Conservation (phyloP, 345 rosid genomes). For the Gossypium stocksii region DNA sequence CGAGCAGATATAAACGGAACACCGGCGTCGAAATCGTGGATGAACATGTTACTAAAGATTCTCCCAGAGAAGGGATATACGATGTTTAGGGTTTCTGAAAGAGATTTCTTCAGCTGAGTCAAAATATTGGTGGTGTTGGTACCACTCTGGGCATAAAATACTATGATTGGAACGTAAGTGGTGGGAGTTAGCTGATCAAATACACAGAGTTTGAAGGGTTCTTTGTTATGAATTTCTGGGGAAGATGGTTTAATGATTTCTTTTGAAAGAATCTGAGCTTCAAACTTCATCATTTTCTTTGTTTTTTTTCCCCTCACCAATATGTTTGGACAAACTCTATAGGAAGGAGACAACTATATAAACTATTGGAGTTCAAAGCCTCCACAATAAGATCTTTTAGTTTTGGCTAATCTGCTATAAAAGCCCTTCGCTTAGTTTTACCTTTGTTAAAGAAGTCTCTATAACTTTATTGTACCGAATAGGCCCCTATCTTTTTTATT, state of each 20-base stretch:
- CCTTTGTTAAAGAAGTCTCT: no score
- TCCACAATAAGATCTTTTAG: no score
- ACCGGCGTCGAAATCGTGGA: neutral
- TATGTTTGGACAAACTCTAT: no score
- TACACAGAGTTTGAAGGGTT: slow-evolving; percentile 1
- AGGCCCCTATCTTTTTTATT: no score
- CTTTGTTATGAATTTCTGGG: neutral
- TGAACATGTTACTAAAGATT: neutral
- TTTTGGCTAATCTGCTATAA: no score
- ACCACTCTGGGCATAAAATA: neutral
- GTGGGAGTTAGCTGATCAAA: slow-evolving; percentile 7
- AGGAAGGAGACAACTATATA: no score
- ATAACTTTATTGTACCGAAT: no score
- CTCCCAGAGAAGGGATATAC: neutral
- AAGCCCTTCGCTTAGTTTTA: no score
- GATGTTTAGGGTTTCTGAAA: neutral
- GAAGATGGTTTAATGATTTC: slow-evolving; percentile 1
- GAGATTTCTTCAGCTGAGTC: neutral
- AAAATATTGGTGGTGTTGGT: neutral
- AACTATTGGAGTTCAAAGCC: no score
- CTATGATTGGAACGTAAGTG: neutral
- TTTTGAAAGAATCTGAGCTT: neutral
- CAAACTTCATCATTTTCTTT: slow-evolving; percentile 1
- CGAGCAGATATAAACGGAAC: neutral
- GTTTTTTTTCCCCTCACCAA: neutral